Base-by-base conservation (phyloP, 192 early-diverging fungal genomes). In the Rhizophagus prolifer region DNA sequence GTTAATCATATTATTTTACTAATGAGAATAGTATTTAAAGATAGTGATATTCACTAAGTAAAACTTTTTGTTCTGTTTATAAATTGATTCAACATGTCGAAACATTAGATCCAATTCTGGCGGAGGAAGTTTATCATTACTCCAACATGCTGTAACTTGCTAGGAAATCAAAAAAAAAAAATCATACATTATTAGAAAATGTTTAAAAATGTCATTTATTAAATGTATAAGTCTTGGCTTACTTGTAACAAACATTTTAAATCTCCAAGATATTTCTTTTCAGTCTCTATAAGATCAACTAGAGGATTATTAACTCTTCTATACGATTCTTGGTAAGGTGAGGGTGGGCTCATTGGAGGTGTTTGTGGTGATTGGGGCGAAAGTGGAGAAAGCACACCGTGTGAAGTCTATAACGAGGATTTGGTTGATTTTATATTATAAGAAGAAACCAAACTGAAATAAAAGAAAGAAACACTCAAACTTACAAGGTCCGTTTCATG, bases 31-130 rank as follows among this genome's bases (percentile, higher is more conserved):
- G 6, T 54, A 54, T 19, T 54, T 54, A 6, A 50, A 54, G 19
- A 54, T 9, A 13, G 4, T 14, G 8, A 59, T n/a, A 19, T 46
- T 81, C 78, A 85, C 84, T 34, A 58, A 14, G 50, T 81, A 84
- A 64, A 89, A 89, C 58, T 82, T 80, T 62, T 85, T 85, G 68
- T 89, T 89, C 60, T 84, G 84, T 60, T 80, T 83, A 50, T 82
- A 84, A 38, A 89, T 85, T 13, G 82, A 85, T 60, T 86, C 83
- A 14, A 84, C 67, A 67, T 83, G 71, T 31, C 82, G 80, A 61
- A 89, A 80, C 34, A 89, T 74, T 21, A 82, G 79, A 71, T 82
- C 81, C 62, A 89, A 82, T 50, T 62, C 60, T 62, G 23, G n/a
- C 7, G 60, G 60, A 3, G 60, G 60, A 12, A 62, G 13, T 28